Evolutionary conservation across 192 early-diverging fungal species (phyloP).

Genomic region (Entophlyctis luteolus): DNA sequence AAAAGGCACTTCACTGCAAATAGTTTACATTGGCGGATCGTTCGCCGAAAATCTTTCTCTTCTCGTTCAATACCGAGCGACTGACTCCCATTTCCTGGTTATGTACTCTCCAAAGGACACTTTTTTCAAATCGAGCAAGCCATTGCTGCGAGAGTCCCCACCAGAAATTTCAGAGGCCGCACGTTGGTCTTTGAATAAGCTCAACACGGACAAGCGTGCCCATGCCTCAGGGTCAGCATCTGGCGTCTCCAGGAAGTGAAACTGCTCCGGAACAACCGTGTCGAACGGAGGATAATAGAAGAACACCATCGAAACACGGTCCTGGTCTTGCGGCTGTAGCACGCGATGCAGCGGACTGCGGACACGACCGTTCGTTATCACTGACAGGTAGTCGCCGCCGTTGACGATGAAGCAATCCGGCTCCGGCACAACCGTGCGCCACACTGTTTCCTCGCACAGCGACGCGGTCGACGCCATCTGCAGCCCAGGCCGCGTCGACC

Average conservation of each 20-base stretch:
- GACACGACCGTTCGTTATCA: conserved; percentile 48
- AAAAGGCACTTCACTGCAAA: too few species aligned
- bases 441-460: conserved; percentile 29
- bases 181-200: conserved; percentile 29
- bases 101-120: conserved; percentile 38
- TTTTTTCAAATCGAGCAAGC: conserved; percentile 11
- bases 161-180: too few species aligned
- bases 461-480: conserved; percentile 32
- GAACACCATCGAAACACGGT: conserved; percentile 52
- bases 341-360: conserved; percentile 58
- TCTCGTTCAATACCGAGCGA: conserved; percentile 5
- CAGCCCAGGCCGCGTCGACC: conserved; percentile 31
- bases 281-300: conserved; percentile 63
- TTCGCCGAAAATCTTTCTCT: not conserved
- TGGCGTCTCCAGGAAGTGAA: not conserved
- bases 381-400: conserved; percentile 59
- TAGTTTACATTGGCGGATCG: not conserved
- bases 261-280: conserved; percentile 7
- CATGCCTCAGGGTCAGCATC: not conserved
- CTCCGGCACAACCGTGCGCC: conserved; percentile 48
- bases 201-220: conserved; percentile 7
- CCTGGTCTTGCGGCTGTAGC: conserved; percentile 11
- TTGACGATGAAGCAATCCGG: conserved; percentile 55
- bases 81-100: conserved; percentile 29
- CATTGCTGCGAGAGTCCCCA: not conserved